Percentiles rank a stretch among this genome's conserved stretches.
phyloP scores from a whole-genome alignment of 2,329 filamentous ascomycete species.

The Penicillium sp. region DNA sequence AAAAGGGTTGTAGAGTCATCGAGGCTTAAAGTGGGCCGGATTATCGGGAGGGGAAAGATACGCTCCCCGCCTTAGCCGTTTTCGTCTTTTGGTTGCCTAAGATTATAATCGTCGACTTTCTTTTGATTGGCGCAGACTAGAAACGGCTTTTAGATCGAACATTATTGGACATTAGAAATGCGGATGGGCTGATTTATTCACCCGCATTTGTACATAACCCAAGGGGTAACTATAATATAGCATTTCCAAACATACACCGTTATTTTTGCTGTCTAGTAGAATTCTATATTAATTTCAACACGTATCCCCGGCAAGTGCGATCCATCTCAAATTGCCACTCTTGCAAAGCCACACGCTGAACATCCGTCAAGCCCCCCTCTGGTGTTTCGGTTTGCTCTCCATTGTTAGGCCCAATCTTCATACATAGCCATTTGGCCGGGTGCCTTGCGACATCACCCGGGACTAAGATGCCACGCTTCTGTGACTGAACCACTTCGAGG shows the following conservation, averaged over 20 bases:
- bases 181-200: background rate
- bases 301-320: no score
- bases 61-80: conserved; percentile 4
- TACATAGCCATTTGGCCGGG: no score
- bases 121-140: background rate
- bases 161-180: background rate
- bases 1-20: background rate
- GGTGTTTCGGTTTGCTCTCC: background rate
- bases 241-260: no score
- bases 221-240: no score
- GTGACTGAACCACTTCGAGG: background rate
- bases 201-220: background rate
- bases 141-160: background rate
- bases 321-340: no score
- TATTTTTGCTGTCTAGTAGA: no score
- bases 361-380: background rate
- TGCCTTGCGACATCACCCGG: no score
- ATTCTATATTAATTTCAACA: no score
- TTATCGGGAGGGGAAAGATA: conserved; percentile 1
- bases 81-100: background rate
- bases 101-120: background rate
- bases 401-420: no score
- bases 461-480: background rate
- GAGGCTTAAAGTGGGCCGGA: background rate
- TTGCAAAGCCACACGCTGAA: background rate